Conservation (phyloP, 2,329 filamentous ascomycete species). For the Hymenotorrendiella dingleyae region DNA sequence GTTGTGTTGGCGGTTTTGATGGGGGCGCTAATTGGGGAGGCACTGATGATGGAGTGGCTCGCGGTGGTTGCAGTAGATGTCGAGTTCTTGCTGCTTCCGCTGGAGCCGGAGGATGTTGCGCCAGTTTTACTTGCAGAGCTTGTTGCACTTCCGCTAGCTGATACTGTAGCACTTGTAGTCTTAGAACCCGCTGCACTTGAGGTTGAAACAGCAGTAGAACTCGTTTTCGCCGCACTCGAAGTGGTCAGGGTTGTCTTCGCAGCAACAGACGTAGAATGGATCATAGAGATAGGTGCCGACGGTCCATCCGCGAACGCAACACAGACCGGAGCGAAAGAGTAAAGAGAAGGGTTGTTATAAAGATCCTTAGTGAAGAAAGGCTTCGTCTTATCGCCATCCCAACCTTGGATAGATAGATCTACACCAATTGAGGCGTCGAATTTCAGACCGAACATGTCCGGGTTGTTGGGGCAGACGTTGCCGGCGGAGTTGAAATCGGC, state of each 20-base stretch:
- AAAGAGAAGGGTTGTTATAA: background rate
- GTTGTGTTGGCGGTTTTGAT: no score
- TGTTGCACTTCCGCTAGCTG: no score
- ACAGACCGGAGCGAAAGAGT: conserved; percentile 1
- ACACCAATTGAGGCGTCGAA: conserved; percentile 2
- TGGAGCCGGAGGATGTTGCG: no score
- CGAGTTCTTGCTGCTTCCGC: no score
- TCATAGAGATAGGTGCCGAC: conserved; percentile 1
- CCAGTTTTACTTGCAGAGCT: no score
- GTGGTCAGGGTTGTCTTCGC: background rate
- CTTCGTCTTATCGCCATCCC: background rate
- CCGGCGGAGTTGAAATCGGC: conserved; percentile 5
- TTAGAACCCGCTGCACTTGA: no score
- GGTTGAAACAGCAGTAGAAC: background rate
- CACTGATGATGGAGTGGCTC: no score
- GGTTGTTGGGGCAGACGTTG: conserved; percentile 4
- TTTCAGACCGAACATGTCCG: conserved; percentile 5
- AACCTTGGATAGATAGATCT: background rate
- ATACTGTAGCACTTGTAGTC: no score
- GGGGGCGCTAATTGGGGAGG: no score
- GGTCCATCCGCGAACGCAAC: conserved; percentile 1
- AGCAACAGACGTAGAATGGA: background rate
- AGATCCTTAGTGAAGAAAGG: conserved; percentile 1
- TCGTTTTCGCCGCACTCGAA: background rate
- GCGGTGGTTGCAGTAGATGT: no score